phyloP scores from a whole-genome alignment of 2,329 filamentous ascomycete genomes.

The Penicillium sp. region DNA sequence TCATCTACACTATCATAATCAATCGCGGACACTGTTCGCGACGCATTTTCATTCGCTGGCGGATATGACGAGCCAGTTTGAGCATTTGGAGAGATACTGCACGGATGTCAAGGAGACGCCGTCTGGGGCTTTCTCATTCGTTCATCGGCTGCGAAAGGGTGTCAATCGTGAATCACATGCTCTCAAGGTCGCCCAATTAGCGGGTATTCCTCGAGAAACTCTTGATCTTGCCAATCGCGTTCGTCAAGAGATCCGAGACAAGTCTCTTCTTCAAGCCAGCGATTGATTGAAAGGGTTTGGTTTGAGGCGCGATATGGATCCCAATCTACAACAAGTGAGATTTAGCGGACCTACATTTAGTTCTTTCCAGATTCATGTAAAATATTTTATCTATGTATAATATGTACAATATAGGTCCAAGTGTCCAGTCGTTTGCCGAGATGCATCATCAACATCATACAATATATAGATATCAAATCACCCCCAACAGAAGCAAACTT shows the following conservation, averaged over 20 bases:
- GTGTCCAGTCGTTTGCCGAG: background rate
- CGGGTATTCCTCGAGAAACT: constrained; percentile 75
- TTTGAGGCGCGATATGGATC: background rate
- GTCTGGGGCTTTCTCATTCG: constrained; percentile 75
- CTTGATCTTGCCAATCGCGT: constrained; percentile 69
- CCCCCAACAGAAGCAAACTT: background rate
- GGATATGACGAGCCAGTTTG: constrained; percentile 69
- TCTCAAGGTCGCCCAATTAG: constrained; percentile 88
- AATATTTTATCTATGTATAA: constrained; percentile 3
- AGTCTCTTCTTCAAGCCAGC: background rate
- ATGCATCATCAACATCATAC: no score
- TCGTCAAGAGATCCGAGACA: constrained; percentile 44
- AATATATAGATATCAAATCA: no score
- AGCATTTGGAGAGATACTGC: constrained; percentile 75
- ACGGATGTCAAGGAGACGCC: constrained; percentile 82
- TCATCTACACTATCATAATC: constrained; percentile 78
- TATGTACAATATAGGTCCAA: constrained; percentile 6
- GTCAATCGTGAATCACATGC: constrained; percentile 89
- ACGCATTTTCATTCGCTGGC: constrained; percentile 90
- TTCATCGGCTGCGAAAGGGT: constrained; percentile 79
- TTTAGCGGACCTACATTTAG: no score
- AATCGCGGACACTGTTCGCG: constrained; percentile 83
- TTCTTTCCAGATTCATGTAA: background rate
- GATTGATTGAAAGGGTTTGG: background rate
- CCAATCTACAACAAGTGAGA: background rate